phyloP scores from a whole-genome alignment of 2,329 filamentous ascomycete species.

The Trichoderma sp. region DNA sequence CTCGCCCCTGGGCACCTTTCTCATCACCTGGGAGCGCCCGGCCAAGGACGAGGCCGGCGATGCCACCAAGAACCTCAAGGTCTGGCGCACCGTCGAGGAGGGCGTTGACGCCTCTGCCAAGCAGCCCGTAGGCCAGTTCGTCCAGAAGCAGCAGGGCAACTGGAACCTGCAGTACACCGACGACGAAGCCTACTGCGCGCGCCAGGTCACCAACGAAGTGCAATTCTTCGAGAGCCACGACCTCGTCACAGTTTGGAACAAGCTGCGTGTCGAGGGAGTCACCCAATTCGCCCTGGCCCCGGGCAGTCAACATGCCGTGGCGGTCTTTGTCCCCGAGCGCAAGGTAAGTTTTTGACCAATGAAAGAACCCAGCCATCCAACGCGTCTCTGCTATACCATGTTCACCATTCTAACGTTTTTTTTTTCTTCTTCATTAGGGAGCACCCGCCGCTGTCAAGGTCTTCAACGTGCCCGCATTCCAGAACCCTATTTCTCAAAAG shows the following conservation, averaged over 20 bases:
- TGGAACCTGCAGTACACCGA: conserved; percentile 98
- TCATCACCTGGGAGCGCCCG: conserved; percentile 96
- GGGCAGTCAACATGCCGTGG: conserved; percentile 86
- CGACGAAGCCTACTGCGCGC: conserved; percentile 91
- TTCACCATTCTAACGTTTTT: conserved; percentile 4
- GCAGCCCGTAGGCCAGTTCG: conserved; percentile 81
- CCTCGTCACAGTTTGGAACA: conserved; percentile 88
- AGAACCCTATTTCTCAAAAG: conserved; percentile 85
- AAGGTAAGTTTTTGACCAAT: conserved; percentile 63
- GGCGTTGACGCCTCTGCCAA: conserved; percentile 63
- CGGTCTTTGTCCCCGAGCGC: conserved; percentile 92
- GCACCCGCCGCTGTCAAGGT: conserved; percentile 93
- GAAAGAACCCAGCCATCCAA: neutral
- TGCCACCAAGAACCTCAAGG: conserved; percentile 93
- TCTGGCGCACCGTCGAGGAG: conserved; percentile 84
- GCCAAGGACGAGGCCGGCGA: conserved; percentile 91
- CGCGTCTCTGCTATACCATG: neutral
- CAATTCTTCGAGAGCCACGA: conserved; percentile 94
- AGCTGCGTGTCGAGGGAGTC: conserved; percentile 88
- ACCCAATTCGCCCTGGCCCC: conserved; percentile 86
- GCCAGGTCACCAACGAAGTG: conserved; percentile 93
- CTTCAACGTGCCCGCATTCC: conserved; percentile 89
- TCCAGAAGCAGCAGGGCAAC: conserved; percentile 92
- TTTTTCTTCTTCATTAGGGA: conserved; percentile 57
- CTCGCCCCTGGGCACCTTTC: conserved; percentile 85